Evolutionary conservation across 2,329 filamentous ascomycete genomes (phyloP).

Genomic region (Harringtonia aguacate): DNA sequence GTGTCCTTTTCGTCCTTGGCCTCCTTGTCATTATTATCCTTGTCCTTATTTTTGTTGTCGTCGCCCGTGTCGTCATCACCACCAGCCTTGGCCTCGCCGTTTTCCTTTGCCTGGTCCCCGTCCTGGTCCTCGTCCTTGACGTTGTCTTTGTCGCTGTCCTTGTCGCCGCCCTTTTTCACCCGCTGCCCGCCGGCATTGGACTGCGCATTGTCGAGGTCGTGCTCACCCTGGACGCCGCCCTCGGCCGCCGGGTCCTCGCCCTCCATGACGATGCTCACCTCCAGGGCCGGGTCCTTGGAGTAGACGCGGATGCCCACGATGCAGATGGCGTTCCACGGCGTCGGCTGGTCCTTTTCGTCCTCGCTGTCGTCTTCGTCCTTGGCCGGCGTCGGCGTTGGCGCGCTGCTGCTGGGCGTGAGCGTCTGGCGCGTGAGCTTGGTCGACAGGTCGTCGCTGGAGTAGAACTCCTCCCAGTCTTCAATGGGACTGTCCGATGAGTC

Average conservation of each 20-base stretch:
- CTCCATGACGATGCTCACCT: conserved; percentile 45
- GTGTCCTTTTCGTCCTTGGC: background rate
- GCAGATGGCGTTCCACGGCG: conserved; percentile 53
- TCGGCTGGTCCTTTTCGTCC: conserved; percentile 39
- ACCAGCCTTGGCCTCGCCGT: background rate
- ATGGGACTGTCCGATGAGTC: conserved; percentile 51
- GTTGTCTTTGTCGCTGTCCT: conserved; percentile 6
- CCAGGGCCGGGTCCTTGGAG: conserved; percentile 41
- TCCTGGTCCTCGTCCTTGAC: conserved; percentile 16
- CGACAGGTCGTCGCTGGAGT: conserved; percentile 46
- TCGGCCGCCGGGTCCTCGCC: conserved; percentile 41
- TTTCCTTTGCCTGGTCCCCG: no score
- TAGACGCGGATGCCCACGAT: conserved; percentile 53
- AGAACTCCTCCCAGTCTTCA: conserved; percentile 48
- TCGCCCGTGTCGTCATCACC: background rate
- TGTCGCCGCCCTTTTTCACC: conserved; percentile 15
- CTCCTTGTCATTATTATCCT: conserved; percentile 12
- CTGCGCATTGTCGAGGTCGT: conserved; percentile 46
- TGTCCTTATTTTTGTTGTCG: conserved; percentile 12
- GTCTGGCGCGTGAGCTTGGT: conserved; percentile 22
- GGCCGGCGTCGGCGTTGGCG: conserved; percentile 19
- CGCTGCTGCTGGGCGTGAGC: background rate
- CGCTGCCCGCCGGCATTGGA: conserved; percentile 38
- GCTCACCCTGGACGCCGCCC: conserved; percentile 41
- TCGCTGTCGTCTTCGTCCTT: conserved; percentile 38